Percentiles rank a stretch among this genome's conserved stretches.
Conservation (phyloP, 306 rosid genomes). For the Cucurbita maxima region DNA sequence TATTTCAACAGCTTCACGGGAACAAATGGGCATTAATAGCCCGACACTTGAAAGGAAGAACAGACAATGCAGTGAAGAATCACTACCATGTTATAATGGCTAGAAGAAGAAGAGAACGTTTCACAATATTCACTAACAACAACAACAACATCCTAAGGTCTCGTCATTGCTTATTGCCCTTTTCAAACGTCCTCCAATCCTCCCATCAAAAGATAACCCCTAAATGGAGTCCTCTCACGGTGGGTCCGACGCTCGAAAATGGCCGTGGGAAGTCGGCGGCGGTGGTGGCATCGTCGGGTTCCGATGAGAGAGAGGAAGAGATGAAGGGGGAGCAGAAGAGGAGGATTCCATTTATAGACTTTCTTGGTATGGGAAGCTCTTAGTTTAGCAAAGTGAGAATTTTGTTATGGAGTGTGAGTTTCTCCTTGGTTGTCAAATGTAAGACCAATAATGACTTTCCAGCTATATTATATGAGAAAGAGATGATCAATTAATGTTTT, state of each 20-base stretch:
- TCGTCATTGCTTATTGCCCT: not conserved
- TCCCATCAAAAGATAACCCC: not conserved
- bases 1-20: slow-evolving; percentile 37
- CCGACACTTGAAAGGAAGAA: slow-evolving; percentile 36
- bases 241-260: not conserved
- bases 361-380: slow-evolving; percentile 11
- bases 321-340: not conserved
- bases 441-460: not conserved
- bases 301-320: not conserved
- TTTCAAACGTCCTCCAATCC: not conserved
- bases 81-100: slow-evolving; percentile 52
- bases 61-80: slow-evolving; percentile 53
- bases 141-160: not conserved
- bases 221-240: slow-evolving; percentile 1
- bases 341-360: slow-evolving; percentile 5
- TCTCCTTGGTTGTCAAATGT: slow-evolving; percentile 1
- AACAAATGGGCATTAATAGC: slow-evolving; percentile 58
- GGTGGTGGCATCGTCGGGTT: not conserved
- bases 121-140: not conserved
- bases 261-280: not conserved
- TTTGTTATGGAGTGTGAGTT: not conserved
- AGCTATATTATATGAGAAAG: not conserved
- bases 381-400: not conserved
- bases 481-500: not conserved
- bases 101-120: slow-evolving; percentile 31